Percentiles rank a stretch among this genome's conserved stretches.
These are phyloP conservation scores for Laburnicola sp. DNA, from an alignment of 2,329 filamentous ascomycete species.

Conservation along the genomic window DNA sequence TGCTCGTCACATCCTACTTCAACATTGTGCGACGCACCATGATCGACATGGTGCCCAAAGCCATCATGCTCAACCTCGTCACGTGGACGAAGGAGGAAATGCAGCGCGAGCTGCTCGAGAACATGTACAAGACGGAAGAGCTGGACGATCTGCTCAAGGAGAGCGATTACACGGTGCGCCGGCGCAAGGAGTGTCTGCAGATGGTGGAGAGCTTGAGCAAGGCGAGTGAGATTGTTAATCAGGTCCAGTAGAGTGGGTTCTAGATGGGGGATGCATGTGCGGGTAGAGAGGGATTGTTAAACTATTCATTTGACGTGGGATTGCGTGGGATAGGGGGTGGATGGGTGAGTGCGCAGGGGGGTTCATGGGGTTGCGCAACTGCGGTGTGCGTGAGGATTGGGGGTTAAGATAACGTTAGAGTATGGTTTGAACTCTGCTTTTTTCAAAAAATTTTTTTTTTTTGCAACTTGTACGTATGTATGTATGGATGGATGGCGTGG, in stretches of 20 bases:
- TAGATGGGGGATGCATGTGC: too few relatives aligned
- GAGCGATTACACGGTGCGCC: slow-evolving; percentile 91
- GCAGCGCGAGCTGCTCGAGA: slow-evolving; percentile 94
- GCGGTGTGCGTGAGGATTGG: too few relatives aligned
- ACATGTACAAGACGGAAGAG: slow-evolving; percentile 92
- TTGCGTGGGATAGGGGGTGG: too few relatives aligned
- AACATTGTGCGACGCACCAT: slow-evolving; percentile 98
- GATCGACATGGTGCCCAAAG: slow-evolving; percentile 99
- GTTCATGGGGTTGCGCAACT: too few relatives aligned
- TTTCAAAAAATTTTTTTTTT: too few relatives aligned
- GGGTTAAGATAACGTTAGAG: too few relatives aligned
- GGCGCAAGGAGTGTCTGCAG: slow-evolving; percentile 97
- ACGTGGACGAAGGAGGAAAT: slow-evolving; percentile 98
- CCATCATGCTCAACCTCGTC: slow-evolving; percentile 96
- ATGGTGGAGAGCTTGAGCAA: slow-evolving; percentile 94
- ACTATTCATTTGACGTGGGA: too few relatives aligned
- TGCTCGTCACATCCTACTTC: slow-evolving; percentile 95
- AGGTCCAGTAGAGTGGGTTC: slow-evolving; percentile 52
- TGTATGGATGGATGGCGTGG: too few relatives aligned
- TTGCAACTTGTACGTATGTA: too few relatives aligned
- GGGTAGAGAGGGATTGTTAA: too few relatives aligned
- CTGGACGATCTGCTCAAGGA: slow-evolving; percentile 96
- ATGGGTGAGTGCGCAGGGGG: too few relatives aligned
- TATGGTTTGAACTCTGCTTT: too few relatives aligned
- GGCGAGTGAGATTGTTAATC: slow-evolving; percentile 94